Evolutionary conservation across 2,329 filamentous ascomycete species (phyloP).

Genomic region (Botrytis tulipae): DNA sequence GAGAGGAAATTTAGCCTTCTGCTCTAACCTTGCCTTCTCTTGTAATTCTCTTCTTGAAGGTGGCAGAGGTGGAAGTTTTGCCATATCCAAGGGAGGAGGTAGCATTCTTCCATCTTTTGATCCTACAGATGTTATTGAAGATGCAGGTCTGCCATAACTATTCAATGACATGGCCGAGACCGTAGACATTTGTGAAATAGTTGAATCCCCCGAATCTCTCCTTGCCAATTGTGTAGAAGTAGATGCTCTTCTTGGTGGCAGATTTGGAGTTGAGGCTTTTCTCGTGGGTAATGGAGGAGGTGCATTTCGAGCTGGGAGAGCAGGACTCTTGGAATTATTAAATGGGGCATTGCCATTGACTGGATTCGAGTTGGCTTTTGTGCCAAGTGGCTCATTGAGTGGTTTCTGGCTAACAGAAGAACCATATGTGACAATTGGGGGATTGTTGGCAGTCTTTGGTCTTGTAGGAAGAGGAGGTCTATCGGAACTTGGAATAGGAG

Average conservation of each 20-base stretch:
- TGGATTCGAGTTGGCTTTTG: slow-evolving; percentile 30
- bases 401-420: slow-evolving; percentile 31
- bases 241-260: slow-evolving; percentile 10
- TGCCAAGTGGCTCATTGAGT: slow-evolving; percentile 33
- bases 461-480: slow-evolving; percentile 43
- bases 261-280: slow-evolving; percentile 41
- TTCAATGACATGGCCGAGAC: slow-evolving; percentile 53
- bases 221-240: slow-evolving; percentile 40
- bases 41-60: slow-evolving; percentile 55
- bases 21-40: slow-evolving; percentile 45
- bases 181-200: slow-evolving; percentile 53
- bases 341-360: slow-evolving; percentile 34
- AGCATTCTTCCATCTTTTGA: slow-evolving; percentile 49
- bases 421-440: slow-evolving; percentile 37
- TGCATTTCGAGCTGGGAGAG: slow-evolving; percentile 32
- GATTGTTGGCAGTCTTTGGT: slow-evolving; percentile 42
- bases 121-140: slow-evolving; percentile 47
- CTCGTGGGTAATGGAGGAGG: slow-evolving; percentile 53
- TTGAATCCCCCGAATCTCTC: slow-evolving; percentile 58
- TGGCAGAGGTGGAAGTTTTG: slow-evolving; percentile 57
- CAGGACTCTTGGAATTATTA: slow-evolving; percentile 28
- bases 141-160: slow-evolving; percentile 40
- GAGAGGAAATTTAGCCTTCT: slow-evolving; percentile 33
- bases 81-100: slow-evolving; percentile 54
- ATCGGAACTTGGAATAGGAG: slow-evolving; percentile 45